Conservation (phyloP, 2,329 filamentous ascomycete species). For the Aspergillus sp. region DNA sequence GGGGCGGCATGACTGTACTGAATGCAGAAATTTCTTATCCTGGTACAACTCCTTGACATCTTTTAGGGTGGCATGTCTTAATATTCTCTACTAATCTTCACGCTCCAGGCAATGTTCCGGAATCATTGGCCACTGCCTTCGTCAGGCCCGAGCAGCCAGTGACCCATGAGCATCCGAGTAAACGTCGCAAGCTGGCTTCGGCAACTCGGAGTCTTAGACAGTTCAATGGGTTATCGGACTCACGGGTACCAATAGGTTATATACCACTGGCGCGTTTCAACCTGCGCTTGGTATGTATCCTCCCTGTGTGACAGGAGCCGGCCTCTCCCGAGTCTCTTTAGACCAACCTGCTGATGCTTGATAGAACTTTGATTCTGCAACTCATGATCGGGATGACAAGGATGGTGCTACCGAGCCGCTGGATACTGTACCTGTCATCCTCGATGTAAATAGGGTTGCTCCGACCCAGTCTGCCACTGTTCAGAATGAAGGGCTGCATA, state of each 20-base stretch:
- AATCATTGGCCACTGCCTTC: constrained; percentile 28
- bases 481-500: constrained; percentile 3
- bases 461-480: not conserved
- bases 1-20: constrained; percentile 21
- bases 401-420: not conserved
- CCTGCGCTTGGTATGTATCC: constrained; percentile 34
- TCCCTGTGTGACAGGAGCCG: not conserved
- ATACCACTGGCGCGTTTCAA: constrained; percentile 35
- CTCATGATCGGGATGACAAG: not conserved
- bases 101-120: constrained; percentile 25
- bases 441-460: constrained; percentile 15
- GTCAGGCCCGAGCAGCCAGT: constrained; percentile 18
- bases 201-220: constrained; percentile 22
- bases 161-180: constrained; percentile 26
- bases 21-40: constrained; percentile 15
- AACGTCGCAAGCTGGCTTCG: constrained; percentile 36
- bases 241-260: constrained; percentile 30
- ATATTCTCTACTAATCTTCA: constrained; percentile 4
- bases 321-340: not conserved
- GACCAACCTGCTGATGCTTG: not conserved
- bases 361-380: constrained; percentile 23
- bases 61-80: not conserved
- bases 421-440: constrained; percentile 24
- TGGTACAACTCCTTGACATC: constrained; percentile 10
- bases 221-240: constrained; percentile 18